Evolutionary conservation across 139 green algal genomes (phyloP).

Genomic region (Prasinococcaceae sp.): DNA sequence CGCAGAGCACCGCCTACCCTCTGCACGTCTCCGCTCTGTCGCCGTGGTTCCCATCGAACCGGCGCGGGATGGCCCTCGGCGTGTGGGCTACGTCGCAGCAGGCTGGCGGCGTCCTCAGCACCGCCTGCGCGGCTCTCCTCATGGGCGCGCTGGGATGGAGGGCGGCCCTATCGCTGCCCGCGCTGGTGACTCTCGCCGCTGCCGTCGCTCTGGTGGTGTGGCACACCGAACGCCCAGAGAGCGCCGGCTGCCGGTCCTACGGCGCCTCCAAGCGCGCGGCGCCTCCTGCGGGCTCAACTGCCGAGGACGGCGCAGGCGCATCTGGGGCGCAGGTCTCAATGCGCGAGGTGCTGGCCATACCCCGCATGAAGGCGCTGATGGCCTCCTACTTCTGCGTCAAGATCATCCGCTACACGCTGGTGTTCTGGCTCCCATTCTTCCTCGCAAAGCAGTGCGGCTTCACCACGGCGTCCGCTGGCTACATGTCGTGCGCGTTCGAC

Average conservation of each 20-base stretch:
- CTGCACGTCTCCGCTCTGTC: not conserved
- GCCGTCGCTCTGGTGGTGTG: not conserved
- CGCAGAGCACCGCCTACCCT: not conserved
- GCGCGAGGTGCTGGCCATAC: not conserved
- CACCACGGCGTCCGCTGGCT: not conserved
- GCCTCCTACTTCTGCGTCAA: conserved; percentile 4
- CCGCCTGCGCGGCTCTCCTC: not conserved
- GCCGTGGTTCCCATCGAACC: conserved; percentile 1
- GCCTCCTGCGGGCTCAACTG: too few species aligned
- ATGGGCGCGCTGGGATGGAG: not conserved
- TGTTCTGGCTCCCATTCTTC: conserved; percentile 1
- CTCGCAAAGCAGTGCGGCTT: not conserved
- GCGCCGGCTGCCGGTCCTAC: too few species aligned
- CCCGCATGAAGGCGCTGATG: not conserved
- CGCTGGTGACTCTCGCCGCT: not conserved
- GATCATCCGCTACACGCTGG: not conserved
- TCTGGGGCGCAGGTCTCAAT: not conserved
- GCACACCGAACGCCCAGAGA: not conserved
- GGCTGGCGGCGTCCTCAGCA: not conserved
- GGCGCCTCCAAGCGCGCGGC: too few species aligned
- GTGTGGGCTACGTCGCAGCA: conserved; percentile 2
- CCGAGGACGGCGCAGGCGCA: too few species aligned
- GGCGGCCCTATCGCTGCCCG: not conserved
- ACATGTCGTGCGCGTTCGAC: not conserved
- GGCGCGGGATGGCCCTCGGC: not conserved